Evolutionary conservation across 306 rosid genomes (phyloP).

Genomic region (Dryas alaskensis): DNA sequence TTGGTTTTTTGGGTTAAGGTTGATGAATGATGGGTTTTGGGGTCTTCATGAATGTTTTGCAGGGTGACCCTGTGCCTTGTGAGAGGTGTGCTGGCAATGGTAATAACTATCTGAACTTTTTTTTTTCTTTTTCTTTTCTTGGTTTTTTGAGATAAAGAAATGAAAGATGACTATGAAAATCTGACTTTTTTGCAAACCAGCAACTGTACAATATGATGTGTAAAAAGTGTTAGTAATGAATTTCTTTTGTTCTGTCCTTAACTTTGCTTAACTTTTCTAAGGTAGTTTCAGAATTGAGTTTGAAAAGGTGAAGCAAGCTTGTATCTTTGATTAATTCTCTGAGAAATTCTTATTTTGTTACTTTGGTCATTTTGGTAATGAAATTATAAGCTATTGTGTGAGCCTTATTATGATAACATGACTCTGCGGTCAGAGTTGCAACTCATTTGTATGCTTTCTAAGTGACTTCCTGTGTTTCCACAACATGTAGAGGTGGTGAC

Average conservation of each 20-base stretch:
- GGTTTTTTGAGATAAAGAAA: slow-evolving; percentile 2
- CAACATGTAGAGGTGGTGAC: background rate
- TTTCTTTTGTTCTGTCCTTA: background rate
- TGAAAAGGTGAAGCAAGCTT: background rate
- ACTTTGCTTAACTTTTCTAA: background rate
- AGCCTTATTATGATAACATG: background rate
- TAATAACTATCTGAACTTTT: slow-evolving; percentile 22
- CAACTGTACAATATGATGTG: background rate
- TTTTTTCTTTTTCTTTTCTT: slow-evolving; percentile 5
- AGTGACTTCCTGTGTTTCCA: background rate
- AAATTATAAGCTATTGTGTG: background rate
- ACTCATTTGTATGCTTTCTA: background rate
- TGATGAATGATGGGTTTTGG: slow-evolving; percentile 17
- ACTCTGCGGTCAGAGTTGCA: background rate
- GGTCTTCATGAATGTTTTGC: slow-evolving; percentile 25
- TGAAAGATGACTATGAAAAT: background rate
- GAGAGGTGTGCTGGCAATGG: slow-evolving; percentile 96
- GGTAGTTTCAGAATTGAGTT: background rate
- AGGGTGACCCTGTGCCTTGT: slow-evolving; percentile 97
- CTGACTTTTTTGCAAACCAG: background rate
- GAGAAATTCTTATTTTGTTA: background rate
- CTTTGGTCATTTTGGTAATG: background rate
- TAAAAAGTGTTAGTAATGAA: background rate
- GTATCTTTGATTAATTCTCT: background rate
- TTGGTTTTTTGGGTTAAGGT: background rate